Evolutionary conservation across 1,284 basidiomycete species (phyloP), one percentile per base, ranked within the genome.

Genomic region (Leccinum variabile): DNA sequence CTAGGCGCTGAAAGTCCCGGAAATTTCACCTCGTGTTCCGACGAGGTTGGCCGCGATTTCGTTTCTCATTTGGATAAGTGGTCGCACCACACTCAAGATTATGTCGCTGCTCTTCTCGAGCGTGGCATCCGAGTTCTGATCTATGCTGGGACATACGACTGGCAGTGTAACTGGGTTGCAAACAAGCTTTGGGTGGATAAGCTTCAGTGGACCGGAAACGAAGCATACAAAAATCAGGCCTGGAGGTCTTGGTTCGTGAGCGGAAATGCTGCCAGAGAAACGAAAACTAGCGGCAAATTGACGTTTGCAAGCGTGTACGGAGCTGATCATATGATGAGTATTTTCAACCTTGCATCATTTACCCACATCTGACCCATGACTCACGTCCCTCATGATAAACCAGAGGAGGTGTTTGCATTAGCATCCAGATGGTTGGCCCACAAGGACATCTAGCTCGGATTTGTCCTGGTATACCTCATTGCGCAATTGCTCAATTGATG

Each of bases 131-230:
- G 85, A 22, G 78, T 92, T 30, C 79, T 94, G 57, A 87, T 93
- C 63, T 91, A 92, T 66, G 87, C 87, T 5, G 90, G 90, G n/a
- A 90, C 88, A 39, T 89, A 86, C 67, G 90, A 92, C 72, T 91
- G 86, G 83, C 86, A 90, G 70, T 92, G 89, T 74, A 92, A 92
- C 72, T 90, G 88, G 85, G 80, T 90, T 52, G 85, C 86, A 28
- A 92, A 92, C 73, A 84, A 84, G 70, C 76, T 85, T 54, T 92
- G 90, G 90, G 84, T 89, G 39, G 85, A 91, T 62, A 81, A 84
- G 65, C 78, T 92, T n/a, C 81, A 88, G 58, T 93, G 90, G 91
- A 82, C 80, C 11, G 87, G 89, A 1, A 74, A 80, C 56, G 76
- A 77, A 49, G 80, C 68, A 18, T 92, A 87, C 75, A 75, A 73